A percentile compares a stretch with the other conserved stretches of the same genome.
Conservation (phyloP, 2,329 filamentous ascomycete species). For the Aspergillus latus region DNA sequence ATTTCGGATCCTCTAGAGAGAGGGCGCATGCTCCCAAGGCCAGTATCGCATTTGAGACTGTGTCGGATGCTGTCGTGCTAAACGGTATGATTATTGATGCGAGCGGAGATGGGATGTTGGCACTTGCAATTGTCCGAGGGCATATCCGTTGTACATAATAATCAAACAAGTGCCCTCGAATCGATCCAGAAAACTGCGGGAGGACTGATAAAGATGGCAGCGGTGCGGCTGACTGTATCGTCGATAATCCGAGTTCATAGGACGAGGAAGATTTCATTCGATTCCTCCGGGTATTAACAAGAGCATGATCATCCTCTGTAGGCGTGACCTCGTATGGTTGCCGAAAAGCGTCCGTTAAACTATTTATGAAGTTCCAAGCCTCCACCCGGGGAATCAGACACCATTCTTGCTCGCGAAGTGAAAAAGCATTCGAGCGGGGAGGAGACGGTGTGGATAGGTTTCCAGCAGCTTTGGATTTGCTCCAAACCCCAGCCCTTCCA, state of each 20-base stretch:
- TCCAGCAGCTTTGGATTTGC: constrained; percentile 27
- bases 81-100: constrained; percentile 43
- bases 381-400: constrained; percentile 28
- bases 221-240: constrained; percentile 11
- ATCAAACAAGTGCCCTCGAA: constrained; percentile 36
- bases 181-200: constrained; percentile 30
- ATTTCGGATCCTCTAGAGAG: constrained; percentile 33
- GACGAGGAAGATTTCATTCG: neutral
- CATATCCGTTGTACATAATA: constrained; percentile 45
- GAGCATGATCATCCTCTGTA: constrained; percentile 24
- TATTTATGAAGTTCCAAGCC: constrained; percentile 37
- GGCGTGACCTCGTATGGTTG: constrained; percentile 29
- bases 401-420: constrained; percentile 28
- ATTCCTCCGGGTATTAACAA: constrained; percentile 14
- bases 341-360: constrained; percentile 30
- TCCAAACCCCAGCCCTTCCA: constrained; percentile 46
- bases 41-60: constrained; percentile 40
- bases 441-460: constrained; percentile 21
- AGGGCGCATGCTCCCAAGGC: constrained; percentile 42
- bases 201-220: constrained; percentile 27
- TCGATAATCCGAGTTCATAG: constrained; percentile 2
- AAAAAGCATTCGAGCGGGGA: constrained; percentile 17
- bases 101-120: constrained; percentile 37
- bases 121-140: constrained; percentile 42
- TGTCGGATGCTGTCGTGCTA: constrained; percentile 38